Evolutionary conservation across 73 alveolate genomes (phyloP).

Genomic region (Paramecium primaurelia): DNA sequence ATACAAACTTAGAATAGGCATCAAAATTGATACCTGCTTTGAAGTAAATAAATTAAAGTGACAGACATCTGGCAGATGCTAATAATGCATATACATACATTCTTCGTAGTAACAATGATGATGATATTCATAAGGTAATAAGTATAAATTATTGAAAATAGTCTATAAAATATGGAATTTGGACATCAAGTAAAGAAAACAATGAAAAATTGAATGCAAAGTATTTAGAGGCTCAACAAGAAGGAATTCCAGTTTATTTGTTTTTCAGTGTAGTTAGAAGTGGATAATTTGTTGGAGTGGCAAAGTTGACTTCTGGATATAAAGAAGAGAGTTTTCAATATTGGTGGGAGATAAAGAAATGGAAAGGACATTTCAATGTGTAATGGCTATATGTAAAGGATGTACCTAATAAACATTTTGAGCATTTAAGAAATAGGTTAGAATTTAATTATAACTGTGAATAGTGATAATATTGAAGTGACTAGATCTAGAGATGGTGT

Average conservation of each 20-base stretch:
- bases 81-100: slow-evolving; percentile 43
- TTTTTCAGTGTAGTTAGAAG: slow-evolving; percentile 61
- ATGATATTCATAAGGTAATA: slow-evolving; percentile 55
- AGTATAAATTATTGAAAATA: neutral
- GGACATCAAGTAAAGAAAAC: slow-evolving; percentile 61
- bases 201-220: slow-evolving; percentile 45
- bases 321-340: slow-evolving; percentile 59
- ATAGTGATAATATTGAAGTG: slow-evolving; percentile 34
- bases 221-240: slow-evolving; percentile 37
- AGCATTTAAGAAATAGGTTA: slow-evolving; percentile 47
- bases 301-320: slow-evolving; percentile 53
- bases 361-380: slow-evolving; percentile 62
- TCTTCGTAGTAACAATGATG: slow-evolving; percentile 57
- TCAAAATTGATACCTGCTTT: slow-evolving; percentile 27
- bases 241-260: slow-evolving; percentile 35
- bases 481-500: slow-evolving; percentile 53
- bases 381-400: slow-evolving; percentile 61
- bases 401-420: slow-evolving; percentile 55
- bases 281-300: slow-evolving; percentile 59
- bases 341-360: slow-evolving; percentile 61
- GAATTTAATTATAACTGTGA: neutral
- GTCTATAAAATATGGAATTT: slow-evolving; percentile 62
- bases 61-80: slow-evolving; percentile 31
- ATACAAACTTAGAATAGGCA: slow-evolving; percentile 7
- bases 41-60: slow-evolving; percentile 6